Conservation (phyloP, 1,139 yeast species). For the Pichia norvegensis region DNA sequence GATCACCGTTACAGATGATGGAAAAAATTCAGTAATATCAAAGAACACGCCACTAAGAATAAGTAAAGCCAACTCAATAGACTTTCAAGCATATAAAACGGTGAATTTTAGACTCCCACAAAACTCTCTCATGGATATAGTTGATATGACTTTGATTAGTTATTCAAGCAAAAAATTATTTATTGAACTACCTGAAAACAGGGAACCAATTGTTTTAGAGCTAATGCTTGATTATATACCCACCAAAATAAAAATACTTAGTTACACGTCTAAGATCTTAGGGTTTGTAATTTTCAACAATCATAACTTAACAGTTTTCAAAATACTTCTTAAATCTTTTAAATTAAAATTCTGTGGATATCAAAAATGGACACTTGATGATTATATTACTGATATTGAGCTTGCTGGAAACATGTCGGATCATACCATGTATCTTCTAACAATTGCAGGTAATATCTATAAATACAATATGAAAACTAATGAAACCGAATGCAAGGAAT, state of each 20-base stretch:
- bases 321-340: too few relatives aligned
- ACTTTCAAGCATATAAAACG: too few relatives aligned
- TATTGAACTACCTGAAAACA: neutral
- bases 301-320: neutral
- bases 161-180: neutral
- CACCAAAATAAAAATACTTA: too few relatives aligned
- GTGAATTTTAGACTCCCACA: neutral
- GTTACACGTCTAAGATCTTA: too few relatives aligned
- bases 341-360: neutral
- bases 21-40: conserved; percentile 1
- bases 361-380: neutral
- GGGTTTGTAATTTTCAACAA: neutral
- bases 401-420: neutral
- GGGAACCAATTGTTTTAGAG: neutral
- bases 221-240: neutral
- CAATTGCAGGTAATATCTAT: neutral
- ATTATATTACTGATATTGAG: neutral
- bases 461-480: neutral
- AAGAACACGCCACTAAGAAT: neutral
- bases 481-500: neutral
- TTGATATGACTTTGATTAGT: too few relatives aligned
- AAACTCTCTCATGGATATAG: neutral
- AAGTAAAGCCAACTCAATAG: too few relatives aligned
- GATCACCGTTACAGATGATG: conserved; percentile 2
- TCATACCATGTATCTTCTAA: neutral